Evolutionary conservation across 805 yeast genomes (phyloP), one percentile per base, ranked within the genome.

Genomic region (Metschnikowia koreensis): DNA sequence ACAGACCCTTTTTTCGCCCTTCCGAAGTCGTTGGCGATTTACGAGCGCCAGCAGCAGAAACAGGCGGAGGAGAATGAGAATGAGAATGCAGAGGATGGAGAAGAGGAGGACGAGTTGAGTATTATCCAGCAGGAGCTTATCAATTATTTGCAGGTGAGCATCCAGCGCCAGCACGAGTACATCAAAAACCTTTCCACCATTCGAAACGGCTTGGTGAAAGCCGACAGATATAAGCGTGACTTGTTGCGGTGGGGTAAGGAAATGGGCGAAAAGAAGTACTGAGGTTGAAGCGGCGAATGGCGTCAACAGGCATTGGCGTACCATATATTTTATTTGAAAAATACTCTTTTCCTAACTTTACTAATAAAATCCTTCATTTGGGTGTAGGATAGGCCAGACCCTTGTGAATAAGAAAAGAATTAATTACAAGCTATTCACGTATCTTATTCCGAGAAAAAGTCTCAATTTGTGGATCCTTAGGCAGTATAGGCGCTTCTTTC

Each of bases 161-260:
- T 74, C 31, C 79, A 75, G 59, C 65, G 79, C 60, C 79, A 74
- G 58, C 91, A 89, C 63, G 98, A 94, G 67, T 93, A 86, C 65
- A 85, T 91, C 47, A 79, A 93, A 61, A 87, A 91, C 54, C 72
- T 94, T 61, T 75, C 82, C n/a, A 81, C 76, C 36, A 78, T 94
- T 37, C 78, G 97, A 59, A 79, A 79, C 60, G 96, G 91, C 0
- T 71, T 93, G 28, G 82, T 87, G 36, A 80, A 88, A 60, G 93
- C 97, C 0, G 89, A 87, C 59, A 74, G 93, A 54, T 77, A 87
- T 58, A 84, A 89, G 59, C 80, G 80, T 42, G 81, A 83, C 57
- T 79, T 94, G 43, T 79, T 76, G 56, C 80, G 81, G 58, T 93
- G 98, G 98, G 88, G 94, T 50, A 81, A 81, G 60, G 97, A 92